Base-by-base conservation (phyloP, 83 land plant genomes). In the Diphasiastrum complanatum region DNA sequence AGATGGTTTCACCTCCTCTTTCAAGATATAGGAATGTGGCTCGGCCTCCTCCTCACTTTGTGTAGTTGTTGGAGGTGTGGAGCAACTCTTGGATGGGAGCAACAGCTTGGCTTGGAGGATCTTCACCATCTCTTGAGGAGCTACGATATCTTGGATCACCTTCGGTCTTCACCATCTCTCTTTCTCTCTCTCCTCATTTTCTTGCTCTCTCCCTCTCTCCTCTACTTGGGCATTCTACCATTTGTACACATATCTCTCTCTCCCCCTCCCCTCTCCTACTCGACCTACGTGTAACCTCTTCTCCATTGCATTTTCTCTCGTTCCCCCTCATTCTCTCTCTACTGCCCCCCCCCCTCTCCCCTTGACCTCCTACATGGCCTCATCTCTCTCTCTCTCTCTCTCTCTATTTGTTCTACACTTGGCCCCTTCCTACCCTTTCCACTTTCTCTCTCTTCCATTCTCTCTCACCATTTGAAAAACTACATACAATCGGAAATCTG, bases 301-400 rank as follows among this genome's bases (percentile, higher is more conserved):
- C 43, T 38, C 43, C 43, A 8, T 14, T 14, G 8, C 43, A 8
- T 14, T 38, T 14, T 38, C 14, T 14, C 43, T 14, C 43, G 8
- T 14, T 38, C 43, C 43, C 43, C 14, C 14, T 38, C 43, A 8
- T 14, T 38, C 43, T 38, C 43, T 14, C 14, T 14, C 43, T 38
- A 8, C 14, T 14, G 12, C 43, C 43, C 14, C 43, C 14, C 43
- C 43, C 14, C 14, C 14, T 14, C 43, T 14, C 43, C 43, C 14
- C 43, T 38, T 14, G 8, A 8, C 14, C 43, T 14, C 14, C 43
- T 38, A 8, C 14, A 8, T 38, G 12, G 8, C 43, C 14, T 14
- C 14, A 8, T 38, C 43, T 38, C 43, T 38, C 43, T 38, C 43
- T 38, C 43, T 38, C 43, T 38, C 43, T 38, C 43, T 38, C 43